phyloP scores from a whole-genome alignment of 2,329 filamentous ascomycete genomes.

The Talaromyces atroroseus region DNA sequence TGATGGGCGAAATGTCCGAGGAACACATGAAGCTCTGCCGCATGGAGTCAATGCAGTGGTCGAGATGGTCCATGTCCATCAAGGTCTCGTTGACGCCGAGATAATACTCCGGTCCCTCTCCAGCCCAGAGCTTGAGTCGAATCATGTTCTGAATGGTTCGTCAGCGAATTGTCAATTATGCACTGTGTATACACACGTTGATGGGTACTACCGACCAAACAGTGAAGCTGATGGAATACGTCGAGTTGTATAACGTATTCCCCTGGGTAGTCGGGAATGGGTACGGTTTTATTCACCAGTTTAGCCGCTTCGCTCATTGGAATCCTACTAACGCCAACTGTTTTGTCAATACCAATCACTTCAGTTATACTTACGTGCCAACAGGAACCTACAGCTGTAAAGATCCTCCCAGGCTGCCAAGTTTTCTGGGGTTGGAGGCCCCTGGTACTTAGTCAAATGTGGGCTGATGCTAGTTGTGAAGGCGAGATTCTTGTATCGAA shows the following conservation, averaged over 20 bases:
- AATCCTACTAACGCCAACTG: conserved; percentile 2
- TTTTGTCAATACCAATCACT: background rate
- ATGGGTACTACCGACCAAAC: background rate
- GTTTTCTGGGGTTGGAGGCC: conserved; percentile 3
- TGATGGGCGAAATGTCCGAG: background rate
- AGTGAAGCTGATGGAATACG: conserved; percentile 10
- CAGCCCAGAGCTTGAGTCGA: conserved; percentile 1
- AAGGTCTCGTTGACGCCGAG: background rate
- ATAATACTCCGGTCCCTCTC: background rate
- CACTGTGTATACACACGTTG: background rate
- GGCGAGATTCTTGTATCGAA: conserved; percentile 1
- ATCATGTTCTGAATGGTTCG: background rate
- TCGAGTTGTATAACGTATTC: conserved; percentile 14
- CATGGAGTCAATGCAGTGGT: conserved; percentile 6
- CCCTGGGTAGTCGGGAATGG: conserved; percentile 6
- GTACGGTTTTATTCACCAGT: conserved; percentile 17
- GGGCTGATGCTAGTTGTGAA: background rate
- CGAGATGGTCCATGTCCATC: background rate
- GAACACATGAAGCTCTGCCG: conserved; percentile 6
- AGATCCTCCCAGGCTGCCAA: conserved; percentile 2
- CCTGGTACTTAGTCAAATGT: conserved; percentile 1
- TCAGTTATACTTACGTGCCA: background rate
- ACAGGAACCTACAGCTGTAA: background rate
- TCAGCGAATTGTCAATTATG: background rate
- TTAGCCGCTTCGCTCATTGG: conserved; percentile 19